Conservation (phyloP, 140 eudicot species). For the Ambrosia hybrid region DNA sequence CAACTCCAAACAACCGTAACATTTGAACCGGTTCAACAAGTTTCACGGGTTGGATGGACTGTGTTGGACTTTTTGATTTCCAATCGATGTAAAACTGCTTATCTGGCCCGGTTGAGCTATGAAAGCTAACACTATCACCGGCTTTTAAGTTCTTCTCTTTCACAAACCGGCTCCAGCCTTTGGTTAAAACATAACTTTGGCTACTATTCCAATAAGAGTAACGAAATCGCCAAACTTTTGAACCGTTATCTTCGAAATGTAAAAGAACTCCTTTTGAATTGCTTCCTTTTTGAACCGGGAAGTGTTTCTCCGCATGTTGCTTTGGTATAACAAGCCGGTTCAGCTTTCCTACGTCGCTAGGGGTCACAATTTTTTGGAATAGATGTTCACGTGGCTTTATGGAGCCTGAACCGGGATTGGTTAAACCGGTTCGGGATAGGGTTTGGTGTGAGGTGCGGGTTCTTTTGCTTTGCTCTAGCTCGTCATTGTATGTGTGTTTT, state of each 20-base stretch:
- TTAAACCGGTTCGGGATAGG: slow-evolving; percentile 5
- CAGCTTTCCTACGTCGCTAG: slow-evolving; percentile 90
- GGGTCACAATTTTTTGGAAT: slow-evolving; percentile 82
- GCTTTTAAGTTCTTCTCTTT: slow-evolving; percentile 84
- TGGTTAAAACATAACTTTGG: slow-evolving; percentile 86
- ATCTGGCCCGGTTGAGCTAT: slow-evolving; percentile 57
- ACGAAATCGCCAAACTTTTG: slow-evolving; percentile 86
- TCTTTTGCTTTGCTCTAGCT: slow-evolving; percentile 75
- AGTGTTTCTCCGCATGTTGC: slow-evolving; percentile 92
- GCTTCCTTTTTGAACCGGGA: slow-evolving; percentile 64
- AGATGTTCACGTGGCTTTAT: slow-evolving; percentile 50
- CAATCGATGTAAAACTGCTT: slow-evolving; percentile 72
- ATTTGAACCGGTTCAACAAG: slow-evolving; percentile 53
- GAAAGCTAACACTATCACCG: slow-evolving; percentile 73
- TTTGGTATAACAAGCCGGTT: slow-evolving; percentile 93
- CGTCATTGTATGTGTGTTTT: slow-evolving; percentile 84
- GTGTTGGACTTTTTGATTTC: slow-evolving; percentile 39
- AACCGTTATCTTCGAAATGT: slow-evolving; percentile 70
- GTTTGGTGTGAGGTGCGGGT: slow-evolving; percentile 17
- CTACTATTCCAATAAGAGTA: slow-evolving; percentile 98
- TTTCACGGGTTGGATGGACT: slow-evolving; percentile 1
- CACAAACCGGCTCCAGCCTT: slow-evolving; percentile 98
- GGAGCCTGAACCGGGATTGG: slow-evolving; percentile 14
- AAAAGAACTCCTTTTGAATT: slow-evolving; percentile 70
- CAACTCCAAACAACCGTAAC: slow-evolving; percentile 80